Percentiles rank a stretch among this genome's conserved stretches.
phyloP scores from a whole-genome alignment of 139 green algal genomes.

The Picochlorum sp. region DNA sequence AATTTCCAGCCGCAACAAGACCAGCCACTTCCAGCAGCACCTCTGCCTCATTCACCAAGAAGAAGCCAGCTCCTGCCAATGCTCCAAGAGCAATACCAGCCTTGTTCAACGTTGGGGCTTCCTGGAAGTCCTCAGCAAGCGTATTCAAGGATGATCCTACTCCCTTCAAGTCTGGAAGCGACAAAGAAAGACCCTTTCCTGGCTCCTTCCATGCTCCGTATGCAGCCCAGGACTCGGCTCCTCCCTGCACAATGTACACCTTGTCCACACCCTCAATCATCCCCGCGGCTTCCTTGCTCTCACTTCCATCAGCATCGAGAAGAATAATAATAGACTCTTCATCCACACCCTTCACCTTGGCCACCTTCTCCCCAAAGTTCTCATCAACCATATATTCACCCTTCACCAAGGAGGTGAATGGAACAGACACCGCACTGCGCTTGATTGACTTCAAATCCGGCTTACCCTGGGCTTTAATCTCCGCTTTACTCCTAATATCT shows the following conservation, averaged over 20 bases:
- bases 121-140: conserved; percentile 37
- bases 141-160: conserved; percentile 15
- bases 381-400: conserved; percentile 19
- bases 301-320: conserved; percentile 26
- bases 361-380: conserved; percentile 29
- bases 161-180: conserved; percentile 11
- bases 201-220: conserved; percentile 19
- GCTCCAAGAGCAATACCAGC: conserved; percentile 24
- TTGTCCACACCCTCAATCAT: conserved; percentile 20
- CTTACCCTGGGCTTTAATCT: conserved; percentile 24
- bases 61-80: conserved; percentile 22
- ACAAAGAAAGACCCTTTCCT: conserved; percentile 2
- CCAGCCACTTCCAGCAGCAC: conserved; percentile 40
- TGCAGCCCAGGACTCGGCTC: conserved; percentile 37
- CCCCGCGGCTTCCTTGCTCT: conserved; percentile 17
- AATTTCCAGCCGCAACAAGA: conserved; percentile 30
- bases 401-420: conserved; percentile 20
- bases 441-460: conserved; percentile 32
- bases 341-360: conserved; percentile 17
- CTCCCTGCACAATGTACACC: conserved; percentile 36
- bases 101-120: conserved; percentile 31
- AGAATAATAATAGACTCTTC: conserved; percentile 29
- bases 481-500: conserved; percentile 33
- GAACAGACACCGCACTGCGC: conserved; percentile 10
- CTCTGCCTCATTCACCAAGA: conserved; percentile 43